Conservation (phyloP, 176 grass and related monocot genomes). For the Themeda triandra region DNA sequence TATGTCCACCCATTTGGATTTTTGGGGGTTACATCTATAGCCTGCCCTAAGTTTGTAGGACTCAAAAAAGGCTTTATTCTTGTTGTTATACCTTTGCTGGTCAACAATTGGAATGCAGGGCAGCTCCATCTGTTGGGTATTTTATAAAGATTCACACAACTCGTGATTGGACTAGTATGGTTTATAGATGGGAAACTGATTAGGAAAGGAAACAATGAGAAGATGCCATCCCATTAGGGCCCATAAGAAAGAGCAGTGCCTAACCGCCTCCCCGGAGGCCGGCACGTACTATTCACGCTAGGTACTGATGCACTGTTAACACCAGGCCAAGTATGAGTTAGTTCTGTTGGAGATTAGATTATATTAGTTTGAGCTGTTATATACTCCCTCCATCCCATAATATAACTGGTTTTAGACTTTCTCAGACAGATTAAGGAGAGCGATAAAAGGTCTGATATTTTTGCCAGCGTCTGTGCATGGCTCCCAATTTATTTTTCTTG, state of each 20-base stretch:
- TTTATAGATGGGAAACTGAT: background rate
- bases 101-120: background rate
- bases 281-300: background rate
- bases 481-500: background rate
- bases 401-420: too few species aligned
- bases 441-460: background rate
- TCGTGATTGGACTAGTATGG: background rate
- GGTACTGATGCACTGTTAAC: background rate
- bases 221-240: background rate
- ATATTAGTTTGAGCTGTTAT: background rate
- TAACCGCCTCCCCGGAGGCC: background rate
- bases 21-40: background rate
- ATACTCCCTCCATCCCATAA: too few species aligned
- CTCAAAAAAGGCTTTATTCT: background rate
- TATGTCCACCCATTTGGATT: background rate
- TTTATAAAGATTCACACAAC: background rate
- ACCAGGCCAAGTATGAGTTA: background rate
- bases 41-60: background rate
- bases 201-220: conserved; percentile 9
- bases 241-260: background rate
- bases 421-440: background rate
- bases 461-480: background rate
- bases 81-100: background rate
- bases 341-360: background rate
- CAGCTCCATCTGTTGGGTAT: background rate